phyloP scores from a whole-genome alignment of 2,329 filamentous ascomycete genomes.

The Claviceps sp. region DNA sequence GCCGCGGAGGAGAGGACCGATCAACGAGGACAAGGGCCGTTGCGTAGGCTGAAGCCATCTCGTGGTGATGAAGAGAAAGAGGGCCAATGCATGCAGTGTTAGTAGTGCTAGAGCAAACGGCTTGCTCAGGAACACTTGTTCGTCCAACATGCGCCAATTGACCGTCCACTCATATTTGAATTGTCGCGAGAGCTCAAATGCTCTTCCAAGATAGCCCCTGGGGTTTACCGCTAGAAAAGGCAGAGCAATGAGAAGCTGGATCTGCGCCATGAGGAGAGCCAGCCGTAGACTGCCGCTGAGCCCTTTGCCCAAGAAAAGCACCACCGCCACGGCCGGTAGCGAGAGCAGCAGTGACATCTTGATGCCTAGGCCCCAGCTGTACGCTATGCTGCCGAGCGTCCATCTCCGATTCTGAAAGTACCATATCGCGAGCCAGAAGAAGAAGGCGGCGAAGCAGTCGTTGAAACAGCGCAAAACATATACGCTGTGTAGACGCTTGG shows the following conservation, averaged over 20 bases:
- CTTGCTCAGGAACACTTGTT: constrained; percentile 59
- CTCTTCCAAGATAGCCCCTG: constrained; percentile 60
- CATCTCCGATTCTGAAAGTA: constrained; percentile 62
- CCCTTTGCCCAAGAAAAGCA: constrained; percentile 63
- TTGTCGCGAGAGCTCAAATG: constrained; percentile 81
- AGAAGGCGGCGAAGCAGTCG: constrained; percentile 77
- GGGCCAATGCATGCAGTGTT: constrained; percentile 47
- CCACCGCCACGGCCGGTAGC: constrained; percentile 64
- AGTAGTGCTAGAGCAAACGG: constrained; percentile 57
- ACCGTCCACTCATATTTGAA: constrained; percentile 99
- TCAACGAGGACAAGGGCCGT: constrained; percentile 42
- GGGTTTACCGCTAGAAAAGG: constrained; percentile 59
- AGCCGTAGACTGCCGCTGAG: constrained; percentile 51
- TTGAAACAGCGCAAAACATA: constrained; percentile 92
- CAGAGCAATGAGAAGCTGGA: constrained; percentile 54
- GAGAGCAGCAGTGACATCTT: constrained; percentile 88
- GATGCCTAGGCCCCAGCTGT: constrained; percentile 69
- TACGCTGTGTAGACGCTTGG: constrained; percentile 86
- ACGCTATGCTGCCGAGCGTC: constrained; percentile 59
- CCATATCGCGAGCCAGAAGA: constrained; percentile 71
- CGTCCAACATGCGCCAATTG: constrained; percentile 93
- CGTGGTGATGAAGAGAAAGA: constrained; percentile 50
- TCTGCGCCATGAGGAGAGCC: constrained; percentile 56
- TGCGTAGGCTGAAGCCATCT: constrained; percentile 61
- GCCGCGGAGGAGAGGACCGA: constrained; percentile 27